Percentiles rank a stretch among this genome's conserved stretches.
Evolutionary conservation across 1,284 basidiomycete species (phyloP).

Genomic region (Moniliella sp.): DNA sequence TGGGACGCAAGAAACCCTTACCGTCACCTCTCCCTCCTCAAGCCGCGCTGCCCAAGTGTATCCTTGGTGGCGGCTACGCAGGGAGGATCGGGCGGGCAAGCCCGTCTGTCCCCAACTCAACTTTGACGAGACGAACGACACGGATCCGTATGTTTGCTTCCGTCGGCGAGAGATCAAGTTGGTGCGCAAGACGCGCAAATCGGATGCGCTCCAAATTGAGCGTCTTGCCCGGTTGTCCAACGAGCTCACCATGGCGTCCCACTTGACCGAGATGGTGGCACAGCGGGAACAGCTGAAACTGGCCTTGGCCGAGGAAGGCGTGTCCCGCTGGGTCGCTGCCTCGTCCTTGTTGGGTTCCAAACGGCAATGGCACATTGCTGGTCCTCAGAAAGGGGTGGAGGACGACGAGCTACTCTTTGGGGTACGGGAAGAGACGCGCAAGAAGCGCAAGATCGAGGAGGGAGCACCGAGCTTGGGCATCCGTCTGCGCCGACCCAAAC

Average conservation of each 20-base stretch:
- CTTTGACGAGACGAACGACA: constrained; percentile 70
- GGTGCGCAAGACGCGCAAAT: constrained; percentile 63
- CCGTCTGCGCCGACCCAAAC: neutral
- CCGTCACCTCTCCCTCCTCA: neutral
- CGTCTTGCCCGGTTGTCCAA: constrained; percentile 26
- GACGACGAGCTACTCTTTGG: constrained; percentile 27
- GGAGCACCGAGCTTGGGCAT: constrained; percentile 11
- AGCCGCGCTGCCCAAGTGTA: constrained; percentile 10
- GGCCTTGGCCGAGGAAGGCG: constrained; percentile 11
- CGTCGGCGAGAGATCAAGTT: constrained; percentile 81
- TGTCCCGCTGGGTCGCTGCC: constrained; percentile 17
- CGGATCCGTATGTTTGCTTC: constrained; percentile 95
- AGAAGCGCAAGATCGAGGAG: constrained; percentile 27
- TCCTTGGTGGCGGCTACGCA: constrained; percentile 26
- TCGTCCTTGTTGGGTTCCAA: constrained; percentile 22
- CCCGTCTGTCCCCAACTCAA: constrained; percentile 20
- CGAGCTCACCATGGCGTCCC: constrained; percentile 20
- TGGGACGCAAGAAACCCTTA: constrained; percentile 1
- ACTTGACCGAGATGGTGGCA: constrained; percentile 16
- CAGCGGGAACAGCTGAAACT: constrained; percentile 27
- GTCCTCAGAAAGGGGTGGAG: constrained; percentile 15
- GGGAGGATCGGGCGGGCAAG: constrained; percentile 23
- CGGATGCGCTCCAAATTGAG: constrained; percentile 28
- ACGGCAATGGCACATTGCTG: constrained; percentile 17
- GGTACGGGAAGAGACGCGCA: constrained; percentile 23